Evolutionary conservation across 108 stramenopile genomes (phyloP).

Genomic region (Skeletonema potamos): DNA sequence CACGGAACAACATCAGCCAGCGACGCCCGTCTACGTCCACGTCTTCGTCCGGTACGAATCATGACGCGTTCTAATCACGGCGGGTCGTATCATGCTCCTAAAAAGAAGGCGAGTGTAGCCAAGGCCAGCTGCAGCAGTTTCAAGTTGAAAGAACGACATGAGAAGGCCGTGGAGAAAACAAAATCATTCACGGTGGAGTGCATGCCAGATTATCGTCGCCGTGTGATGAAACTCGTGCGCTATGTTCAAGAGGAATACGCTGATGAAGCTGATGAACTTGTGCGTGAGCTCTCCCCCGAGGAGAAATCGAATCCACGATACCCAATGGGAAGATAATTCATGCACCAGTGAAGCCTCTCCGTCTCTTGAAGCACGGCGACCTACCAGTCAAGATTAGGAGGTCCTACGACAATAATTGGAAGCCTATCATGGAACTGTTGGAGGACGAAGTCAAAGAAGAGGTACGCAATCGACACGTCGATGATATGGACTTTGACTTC

Average conservation of each 20-base stretch:
- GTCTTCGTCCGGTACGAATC: no score
- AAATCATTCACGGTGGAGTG: not conserved
- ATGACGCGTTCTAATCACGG: no score
- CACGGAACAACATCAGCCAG: no score
- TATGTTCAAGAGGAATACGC: not conserved
- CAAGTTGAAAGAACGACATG: no score
- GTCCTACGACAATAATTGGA: not conserved
- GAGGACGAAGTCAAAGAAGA: no score
- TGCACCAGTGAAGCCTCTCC: not conserved
- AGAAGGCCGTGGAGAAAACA: not conserved
- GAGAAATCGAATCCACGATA: not conserved
- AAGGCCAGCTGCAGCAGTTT: no score
- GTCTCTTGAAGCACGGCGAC: not conserved
- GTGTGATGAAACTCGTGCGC: not conserved
- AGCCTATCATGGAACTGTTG: no score
- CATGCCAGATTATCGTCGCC: not conserved
- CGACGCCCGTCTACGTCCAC: no score
- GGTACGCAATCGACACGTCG: not conserved
- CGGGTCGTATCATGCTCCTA: no score
- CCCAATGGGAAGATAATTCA: not conserved
- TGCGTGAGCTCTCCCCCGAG: conserved; percentile 6
- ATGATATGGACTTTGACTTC: not conserved
- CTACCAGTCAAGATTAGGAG: not conserved
- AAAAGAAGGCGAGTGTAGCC: no score
- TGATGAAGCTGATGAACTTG: not conserved